Evolutionary conservation across 306 rosid species (phyloP), one percentile per base, ranked within the genome.

Genomic region (Potentilla sterilis): DNA sequence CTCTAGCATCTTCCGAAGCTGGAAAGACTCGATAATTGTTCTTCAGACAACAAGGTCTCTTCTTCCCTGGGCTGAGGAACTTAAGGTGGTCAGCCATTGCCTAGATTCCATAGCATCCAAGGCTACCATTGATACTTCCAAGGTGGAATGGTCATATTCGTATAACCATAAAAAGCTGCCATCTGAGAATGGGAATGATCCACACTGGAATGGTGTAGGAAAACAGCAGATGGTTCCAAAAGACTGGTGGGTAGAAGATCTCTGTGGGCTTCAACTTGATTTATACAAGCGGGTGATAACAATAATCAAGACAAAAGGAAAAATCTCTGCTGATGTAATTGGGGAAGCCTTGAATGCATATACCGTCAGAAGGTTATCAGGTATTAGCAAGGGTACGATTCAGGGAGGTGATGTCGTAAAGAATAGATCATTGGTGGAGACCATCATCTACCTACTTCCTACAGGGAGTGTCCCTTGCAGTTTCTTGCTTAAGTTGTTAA

Each of bases 171-270:
- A 89, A 78, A 95, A 92, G 80, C 91, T 92, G 9, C 90, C 95
- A 5, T 83, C 96, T 14, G 89, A 92, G 72, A 92, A 87, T 70
- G 91, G 89, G 75, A 81, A 88, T 34, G 96, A 89, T 81, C 73
- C 87, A 43, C 91, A 65, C 21, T 89, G 92, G 90, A 91, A 88
- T 58, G 92, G 92, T 44, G 86, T 86, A 76, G 87, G 88, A 85
- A 90, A 90, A 75, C 89, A 73, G 8, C 91, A 84, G 64, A 67
- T 80, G 77, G 97, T 95, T 81, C 98, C 98, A 1, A 85, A 80
- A 67, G 98, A 95, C 80, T 95, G 98, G 98, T 95, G 98, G 97
- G 97, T 92, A 63, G 98, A 94, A 80, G 98, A 95, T 61, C 91
- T 95, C 21, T 95, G 92, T 10, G 97, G 89, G 49, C 98, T 95